phyloP scores from a whole-genome alignment of 73 alveolate species.

The Paraurostyla sp. region DNA sequence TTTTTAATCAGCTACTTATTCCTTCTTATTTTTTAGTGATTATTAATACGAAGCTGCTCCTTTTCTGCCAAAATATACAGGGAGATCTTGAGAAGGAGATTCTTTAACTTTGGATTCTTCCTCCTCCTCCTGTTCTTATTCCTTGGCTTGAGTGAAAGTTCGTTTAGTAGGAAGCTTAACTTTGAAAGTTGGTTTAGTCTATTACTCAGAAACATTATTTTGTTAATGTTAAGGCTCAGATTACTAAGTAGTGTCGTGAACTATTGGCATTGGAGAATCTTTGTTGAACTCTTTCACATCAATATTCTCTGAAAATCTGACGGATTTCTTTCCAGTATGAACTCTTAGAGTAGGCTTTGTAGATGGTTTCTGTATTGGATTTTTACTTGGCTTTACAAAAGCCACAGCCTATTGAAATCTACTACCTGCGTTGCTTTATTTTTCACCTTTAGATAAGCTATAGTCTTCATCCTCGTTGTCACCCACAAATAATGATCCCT shows the following conservation, averaged over 20 bases:
- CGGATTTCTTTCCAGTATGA: neutral
- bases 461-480: neutral
- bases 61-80: slow-evolving; percentile 15
- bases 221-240: neutral
- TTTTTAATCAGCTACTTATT: neutral
- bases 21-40: neutral
- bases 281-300: slow-evolving; percentile 9
- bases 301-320: neutral
- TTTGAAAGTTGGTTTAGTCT: neutral
- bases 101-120: neutral
- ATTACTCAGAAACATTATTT: neutral
- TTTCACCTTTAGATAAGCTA: neutral
- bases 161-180: neutral
- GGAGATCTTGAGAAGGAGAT: neutral
- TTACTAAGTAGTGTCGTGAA: too few species aligned
- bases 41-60: neutral
- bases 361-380: neutral
- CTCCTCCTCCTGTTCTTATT: neutral
- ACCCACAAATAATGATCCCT: neutral
- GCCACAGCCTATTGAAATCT: slow-evolving; percentile 29
- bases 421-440: too few species aligned
- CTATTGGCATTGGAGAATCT: neutral
- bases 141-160: neutral
- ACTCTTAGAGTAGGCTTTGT: neutral
- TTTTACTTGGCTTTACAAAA: neutral